These are phyloP conservation scores for Raphanus sativus DNA, from an alignment of 345 rosid species.

Conservation along the genomic window DNA sequence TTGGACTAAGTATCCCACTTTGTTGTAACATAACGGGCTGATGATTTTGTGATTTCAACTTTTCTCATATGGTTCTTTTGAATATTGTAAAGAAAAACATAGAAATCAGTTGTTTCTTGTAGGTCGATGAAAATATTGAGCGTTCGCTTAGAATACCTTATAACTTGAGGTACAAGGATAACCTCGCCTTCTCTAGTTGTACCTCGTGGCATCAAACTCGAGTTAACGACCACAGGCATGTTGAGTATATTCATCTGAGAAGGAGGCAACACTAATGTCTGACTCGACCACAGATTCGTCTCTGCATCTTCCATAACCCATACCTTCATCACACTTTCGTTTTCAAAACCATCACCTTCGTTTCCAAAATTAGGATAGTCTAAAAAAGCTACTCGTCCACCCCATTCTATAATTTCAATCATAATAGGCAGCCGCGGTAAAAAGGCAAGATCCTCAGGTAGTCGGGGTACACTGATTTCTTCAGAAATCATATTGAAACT, in stretches of 20 bases:
- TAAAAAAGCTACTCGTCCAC: neutral
- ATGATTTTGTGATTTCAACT: neutral
- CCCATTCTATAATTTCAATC: neutral
- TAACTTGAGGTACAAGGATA: neutral
- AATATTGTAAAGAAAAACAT: neutral
- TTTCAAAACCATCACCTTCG: neutral
- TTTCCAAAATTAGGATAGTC: neutral
- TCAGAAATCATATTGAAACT: slow-evolving; percentile 13
- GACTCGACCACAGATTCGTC: neutral
- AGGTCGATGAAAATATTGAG: neutral
- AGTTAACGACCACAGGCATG: neutral
- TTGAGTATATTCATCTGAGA: neutral
- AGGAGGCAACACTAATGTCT: neutral
- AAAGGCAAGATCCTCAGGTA: neutral
- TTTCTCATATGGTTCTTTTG: slow-evolving; percentile 11
- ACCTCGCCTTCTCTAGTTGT: neutral
- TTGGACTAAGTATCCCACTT: no score
- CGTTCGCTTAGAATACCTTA: neutral
- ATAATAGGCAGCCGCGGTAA: neutral
- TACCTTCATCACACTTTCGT: neutral
- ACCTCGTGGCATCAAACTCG: neutral
- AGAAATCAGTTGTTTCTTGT: neutral
- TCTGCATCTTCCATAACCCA: neutral
- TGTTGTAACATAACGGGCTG: neutral
- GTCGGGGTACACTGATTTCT: neutral